Percentiles rank a stretch among this genome's conserved stretches.
These are phyloP conservation scores for Terfezia boudieri DNA, from an alignment of 495 filamentous ascomycete genomes.

Conservation along the genomic window DNA sequence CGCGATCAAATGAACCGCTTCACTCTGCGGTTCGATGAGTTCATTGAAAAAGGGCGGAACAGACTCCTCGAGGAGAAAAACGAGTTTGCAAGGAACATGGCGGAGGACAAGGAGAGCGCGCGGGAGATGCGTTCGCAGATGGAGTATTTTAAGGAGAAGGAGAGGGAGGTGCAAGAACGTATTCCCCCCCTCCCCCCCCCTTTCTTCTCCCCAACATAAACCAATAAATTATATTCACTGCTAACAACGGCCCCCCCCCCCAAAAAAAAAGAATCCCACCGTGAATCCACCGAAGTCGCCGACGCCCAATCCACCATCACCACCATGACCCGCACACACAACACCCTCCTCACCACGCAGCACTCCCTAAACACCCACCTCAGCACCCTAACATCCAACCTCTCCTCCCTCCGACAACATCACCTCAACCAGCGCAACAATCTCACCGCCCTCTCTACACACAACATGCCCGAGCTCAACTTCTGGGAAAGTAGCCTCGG, in stretches of 20 bases:
- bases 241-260: background rate
- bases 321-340: slow-evolving; percentile 38
- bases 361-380: background rate
- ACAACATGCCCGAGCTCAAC: slow-evolving; percentile 74
- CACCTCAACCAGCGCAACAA: slow-evolving; percentile 9
- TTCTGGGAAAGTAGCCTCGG: slow-evolving; percentile 90
- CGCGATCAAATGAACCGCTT: slow-evolving; percentile 89
- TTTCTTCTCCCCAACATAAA: slow-evolving; percentile 19
- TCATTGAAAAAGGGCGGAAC: slow-evolving; percentile 77
- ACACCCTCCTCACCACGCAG: slow-evolving; percentile 24
- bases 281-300: slow-evolving; percentile 51
- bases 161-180: slow-evolving; percentile 13
- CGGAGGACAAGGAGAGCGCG: slow-evolving; percentile 62
- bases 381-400: background rate
- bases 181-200: slow-evolving; percentile 44
- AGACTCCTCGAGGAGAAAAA: slow-evolving; percentile 80
- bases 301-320: slow-evolving; percentile 73
- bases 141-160: slow-evolving; percentile 29
- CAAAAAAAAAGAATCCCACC: background rate
- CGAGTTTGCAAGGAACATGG: slow-evolving; percentile 72
- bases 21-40: slow-evolving; percentile 73
- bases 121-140: slow-evolving; percentile 51
- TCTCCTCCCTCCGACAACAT: background rate
- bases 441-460: slow-evolving; percentile 38
- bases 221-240: background rate